Evolutionary conservation across 108 stramenopile species (phyloP), one percentile per base, ranked within the genome.

Genomic region (Cyclotella atomus): DNA sequence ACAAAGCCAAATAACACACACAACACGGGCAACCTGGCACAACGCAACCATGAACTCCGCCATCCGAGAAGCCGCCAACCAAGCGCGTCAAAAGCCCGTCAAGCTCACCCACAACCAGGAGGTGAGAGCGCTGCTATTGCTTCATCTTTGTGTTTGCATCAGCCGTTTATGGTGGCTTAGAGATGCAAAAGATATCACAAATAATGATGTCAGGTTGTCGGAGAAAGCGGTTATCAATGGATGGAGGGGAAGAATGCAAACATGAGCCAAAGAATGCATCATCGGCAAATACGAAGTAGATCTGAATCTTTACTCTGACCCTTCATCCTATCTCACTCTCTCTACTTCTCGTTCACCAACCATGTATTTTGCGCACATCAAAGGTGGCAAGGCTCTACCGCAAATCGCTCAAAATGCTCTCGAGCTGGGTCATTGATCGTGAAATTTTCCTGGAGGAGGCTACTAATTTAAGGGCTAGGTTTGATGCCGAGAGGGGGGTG

Each of bases 371-470:
- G 15, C 12, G 1, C 12, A n/a, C 56, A 29, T 14, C 12, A 15
- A 57, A 91, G 93, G 91, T 92, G 56, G 87, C 87, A 47, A 86
- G 91, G 24, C 77, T 95, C 74, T 95, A 95, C 59, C 91, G 94
- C 50, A 83, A 93, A 54, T 75, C 86, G 9, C 72, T 95, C 61
- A 88, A 87, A 69, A 63, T 76, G 1, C 79, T 95, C 21, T 75
- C 68, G 30, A 89, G 89, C 62, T 99, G 98, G 98, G 85, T 84
- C 29, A 88, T 96, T 49, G 93, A 95, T 78, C 86, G 97, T 15
- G 91, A 95, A 17, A 86, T 96, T 67, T 97, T 96, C 82, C 74
- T 84, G 44, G 93, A 91, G 9, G 90, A 92, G 73, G 95, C 97
- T 0, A 88, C 87, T 23, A 65, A 81, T 36, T 68, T 97, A 52